These are phyloP conservation scores for Vitis hybrid DNA, from an alignment of 177 flowering plant genomes.

Conservation along the genomic window DNA sequence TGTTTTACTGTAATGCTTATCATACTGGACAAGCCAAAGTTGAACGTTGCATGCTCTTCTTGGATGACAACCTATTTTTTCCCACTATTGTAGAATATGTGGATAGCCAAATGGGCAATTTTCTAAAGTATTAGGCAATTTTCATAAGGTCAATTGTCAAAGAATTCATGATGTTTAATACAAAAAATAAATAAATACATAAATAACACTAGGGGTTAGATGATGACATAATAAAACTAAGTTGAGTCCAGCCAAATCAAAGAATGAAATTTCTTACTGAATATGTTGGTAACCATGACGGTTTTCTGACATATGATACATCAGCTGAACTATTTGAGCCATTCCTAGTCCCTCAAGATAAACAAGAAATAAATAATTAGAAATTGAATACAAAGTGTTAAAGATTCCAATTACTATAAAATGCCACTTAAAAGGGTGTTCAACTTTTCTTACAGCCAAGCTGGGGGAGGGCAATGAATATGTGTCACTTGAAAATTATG, in stretches of 20 bases:
- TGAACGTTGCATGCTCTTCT: too few relatives aligned
- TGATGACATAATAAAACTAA: background rate
- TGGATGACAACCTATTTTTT: too few relatives aligned
- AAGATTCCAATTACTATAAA: background rate
- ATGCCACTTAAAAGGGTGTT: background rate
- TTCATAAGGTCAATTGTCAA: too few relatives aligned
- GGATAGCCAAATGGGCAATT: too few relatives aligned
- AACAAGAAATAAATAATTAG: conserved; percentile 3
- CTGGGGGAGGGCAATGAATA: conserved; percentile 96
- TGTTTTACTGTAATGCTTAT: too few relatives aligned
- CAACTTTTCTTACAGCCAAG: conserved; percentile 77
- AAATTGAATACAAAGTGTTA: background rate
- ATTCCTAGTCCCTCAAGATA: conserved; percentile 35
- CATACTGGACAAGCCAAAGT: too few relatives aligned
- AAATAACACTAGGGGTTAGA: background rate
- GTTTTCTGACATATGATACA: conserved; percentile 48
- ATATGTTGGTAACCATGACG: conserved; percentile 71
- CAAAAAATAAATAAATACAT: too few relatives aligned
- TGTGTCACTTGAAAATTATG: conserved; percentile 67
- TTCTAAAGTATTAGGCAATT: too few relatives aligned
- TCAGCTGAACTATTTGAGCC: conserved; percentile 29
- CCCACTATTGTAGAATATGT: too few relatives aligned
- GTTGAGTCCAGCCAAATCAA: background rate
- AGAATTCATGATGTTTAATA: too few relatives aligned
- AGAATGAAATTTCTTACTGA: conserved; percentile 49